phyloP scores from a whole-genome alignment of 2,329 filamentous ascomycete species.

The Penicillium sp. region DNA sequence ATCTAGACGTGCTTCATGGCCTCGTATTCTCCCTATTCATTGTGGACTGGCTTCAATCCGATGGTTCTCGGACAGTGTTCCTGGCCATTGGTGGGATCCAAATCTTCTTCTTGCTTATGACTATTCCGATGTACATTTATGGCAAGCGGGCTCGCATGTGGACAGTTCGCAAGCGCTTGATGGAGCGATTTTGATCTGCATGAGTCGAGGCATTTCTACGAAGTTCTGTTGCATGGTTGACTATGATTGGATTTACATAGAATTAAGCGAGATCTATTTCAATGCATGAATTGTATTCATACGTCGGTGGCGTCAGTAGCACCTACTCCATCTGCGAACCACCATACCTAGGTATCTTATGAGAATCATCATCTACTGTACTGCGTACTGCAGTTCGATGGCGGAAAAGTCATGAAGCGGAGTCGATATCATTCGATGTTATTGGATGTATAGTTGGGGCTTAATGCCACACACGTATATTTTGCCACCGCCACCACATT shows the following conservation, averaged over 20 bases:
- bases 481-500: constrained; percentile 14
- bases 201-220: background rate
- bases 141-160: constrained; percentile 90
- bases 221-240: background rate
- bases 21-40: constrained; percentile 86
- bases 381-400: no score
- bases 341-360: background rate
- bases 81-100: constrained; percentile 82
- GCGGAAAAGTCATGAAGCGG: background rate
- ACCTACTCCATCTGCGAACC: background rate
- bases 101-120: constrained; percentile 64
- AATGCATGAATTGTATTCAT: background rate
- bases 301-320: background rate
- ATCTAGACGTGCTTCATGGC: constrained; percentile 71
- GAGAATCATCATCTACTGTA: background rate
- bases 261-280: background rate
- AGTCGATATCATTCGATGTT: background rate
- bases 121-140: constrained; percentile 90
- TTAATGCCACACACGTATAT: background rate
- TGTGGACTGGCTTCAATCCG: constrained; percentile 69
- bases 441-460: background rate
- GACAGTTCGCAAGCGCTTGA: constrained; percentile 79
- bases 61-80: constrained; percentile 73
- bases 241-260: background rate
- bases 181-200: constrained; percentile 63